Evolutionary conservation across 495 filamentous ascomycete genomes (phyloP), one percentile per base, ranked within the genome.

Genomic region (Aspergillus indologenus): DNA sequence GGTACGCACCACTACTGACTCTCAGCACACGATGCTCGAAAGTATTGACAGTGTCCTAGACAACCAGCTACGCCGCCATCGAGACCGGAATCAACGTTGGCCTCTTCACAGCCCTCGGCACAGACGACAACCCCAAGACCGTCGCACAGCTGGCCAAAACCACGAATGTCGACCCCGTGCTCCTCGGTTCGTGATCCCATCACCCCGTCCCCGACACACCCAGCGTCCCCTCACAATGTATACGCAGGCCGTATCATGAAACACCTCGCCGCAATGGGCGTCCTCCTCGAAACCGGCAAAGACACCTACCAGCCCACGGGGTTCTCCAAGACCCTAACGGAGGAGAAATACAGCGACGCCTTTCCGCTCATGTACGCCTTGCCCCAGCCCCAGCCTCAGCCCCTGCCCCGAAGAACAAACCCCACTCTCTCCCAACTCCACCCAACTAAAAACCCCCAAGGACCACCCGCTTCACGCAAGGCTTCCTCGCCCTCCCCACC

Each of bases 231-330:
- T 22, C 29, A 24, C 44, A 14, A 45, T 22, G 23, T 8, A 45
- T 17, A 20, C 17, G 24, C 19, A 66, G 63, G 45, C 2, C 72
- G 73, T 8, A 61, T 79, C 45, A 56, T 80, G 59, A 73, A 71
- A 46, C 79, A 82, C 52, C 61, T 81, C 1, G 76, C 73, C 5
- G 72, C 78, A 29, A 80, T 77, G 68, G 74, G 71, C 6, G 61
- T 75, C 43, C 62, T 83, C 17, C 50, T 42, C 22, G 72, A 82
- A 60, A 71, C 67, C 12, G 74, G 69, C 3, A 42, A 54, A 0
- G 69, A 80, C 53, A 68, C 69, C 21, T 83, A 80, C 59, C 43
- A 54, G 14, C 59, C 63, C 0, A 80, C 66, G 21, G 69, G 68
- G 17, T 68, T 81, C 48, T 66, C 71, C 7, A 71, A 62, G 11